Evolutionary conservation across 176 grass and related monocot species (phyloP).

Genomic region (Oryza glaberrima): DNA sequence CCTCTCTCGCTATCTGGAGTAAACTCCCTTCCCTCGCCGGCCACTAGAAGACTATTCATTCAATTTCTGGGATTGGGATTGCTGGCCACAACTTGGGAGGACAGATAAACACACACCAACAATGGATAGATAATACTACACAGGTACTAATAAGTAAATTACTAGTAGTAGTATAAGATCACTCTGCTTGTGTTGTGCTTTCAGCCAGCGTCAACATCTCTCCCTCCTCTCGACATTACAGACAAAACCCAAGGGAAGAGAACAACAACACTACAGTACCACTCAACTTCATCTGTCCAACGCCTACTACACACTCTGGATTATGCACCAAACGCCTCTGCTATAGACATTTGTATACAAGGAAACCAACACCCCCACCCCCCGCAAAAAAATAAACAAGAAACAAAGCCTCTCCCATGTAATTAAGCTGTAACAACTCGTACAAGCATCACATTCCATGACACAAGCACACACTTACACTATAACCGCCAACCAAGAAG

Average conservation of each 20-base stretch:
- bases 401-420: background rate
- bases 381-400: background rate
- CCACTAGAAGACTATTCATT: too few relatives aligned
- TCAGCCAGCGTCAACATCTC: background rate
- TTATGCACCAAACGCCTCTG: slow-evolving; percentile 43
- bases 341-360: slow-evolving; percentile 50
- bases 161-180: too few relatives aligned
- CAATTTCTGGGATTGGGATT: too few relatives aligned
- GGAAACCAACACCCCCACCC: background rate
- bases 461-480: slow-evolving; percentile 11
- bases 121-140: too few relatives aligned
- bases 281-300: too few relatives aligned
- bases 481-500: background rate
- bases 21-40: too few relatives aligned
- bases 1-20: too few relatives aligned
- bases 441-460: slow-evolving; percentile 44
- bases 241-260: background rate
- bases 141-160: too few relatives aligned
- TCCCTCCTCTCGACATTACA: background rate
- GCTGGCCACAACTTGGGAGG: too few relatives aligned
- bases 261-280: too few relatives aligned
- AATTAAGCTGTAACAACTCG: background rate
- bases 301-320: background rate
- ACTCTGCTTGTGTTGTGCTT: too few relatives aligned
- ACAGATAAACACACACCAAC: too few relatives aligned